These are phyloP conservation scores for Pisolithus orientalis DNA, from an alignment of 768 basidiomycete species.

Conservation along the genomic window DNA sequence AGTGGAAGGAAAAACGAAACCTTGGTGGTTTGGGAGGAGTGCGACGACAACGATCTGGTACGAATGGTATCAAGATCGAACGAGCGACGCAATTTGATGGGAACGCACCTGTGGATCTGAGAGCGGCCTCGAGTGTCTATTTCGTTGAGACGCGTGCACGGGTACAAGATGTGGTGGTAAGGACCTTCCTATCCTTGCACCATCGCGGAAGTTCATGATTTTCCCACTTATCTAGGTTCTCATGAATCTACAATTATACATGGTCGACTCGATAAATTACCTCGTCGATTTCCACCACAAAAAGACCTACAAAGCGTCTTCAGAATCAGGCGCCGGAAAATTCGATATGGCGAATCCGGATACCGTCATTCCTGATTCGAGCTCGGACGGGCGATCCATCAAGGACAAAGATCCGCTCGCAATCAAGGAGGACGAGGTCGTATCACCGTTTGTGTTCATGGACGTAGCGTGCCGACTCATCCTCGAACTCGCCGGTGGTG, in stretches of 20 bases:
- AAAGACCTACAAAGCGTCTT: conserved; percentile 79
- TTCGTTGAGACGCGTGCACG: conserved; percentile 91
- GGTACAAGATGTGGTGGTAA: conserved; percentile 86
- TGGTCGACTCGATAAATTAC: conserved; percentile 94
- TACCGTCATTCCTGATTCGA: conserved; percentile 35
- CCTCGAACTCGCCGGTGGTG: conserved; percentile 81
- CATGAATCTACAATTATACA: conserved; percentile 97
- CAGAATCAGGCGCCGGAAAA: conserved; percentile 58
- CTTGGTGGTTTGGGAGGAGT: conserved; percentile 66
- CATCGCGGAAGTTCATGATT: background rate
- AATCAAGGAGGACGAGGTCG: conserved; percentile 53
- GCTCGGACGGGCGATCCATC: conserved; percentile 53
- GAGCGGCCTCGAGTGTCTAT: conserved; percentile 73
- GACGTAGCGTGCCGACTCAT: conserved; percentile 93
- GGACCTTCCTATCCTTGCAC: conserved; percentile 18
- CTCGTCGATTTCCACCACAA: conserved; percentile 98
- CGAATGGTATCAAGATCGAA: conserved; percentile 45
- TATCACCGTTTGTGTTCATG: conserved; percentile 92
- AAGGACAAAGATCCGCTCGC: conserved; percentile 42
- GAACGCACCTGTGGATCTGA: conserved; percentile 50
- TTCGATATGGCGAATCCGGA: conserved; percentile 54
- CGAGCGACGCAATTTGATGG: conserved; percentile 60
- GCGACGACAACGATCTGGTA: conserved; percentile 26
- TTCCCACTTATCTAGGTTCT: conserved; percentile 51
- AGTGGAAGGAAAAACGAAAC: conserved; percentile 91